Base-by-base conservation (phyloP, 768 basidiomycete genomes). In the Peribolospora kevripleyi region DNA sequence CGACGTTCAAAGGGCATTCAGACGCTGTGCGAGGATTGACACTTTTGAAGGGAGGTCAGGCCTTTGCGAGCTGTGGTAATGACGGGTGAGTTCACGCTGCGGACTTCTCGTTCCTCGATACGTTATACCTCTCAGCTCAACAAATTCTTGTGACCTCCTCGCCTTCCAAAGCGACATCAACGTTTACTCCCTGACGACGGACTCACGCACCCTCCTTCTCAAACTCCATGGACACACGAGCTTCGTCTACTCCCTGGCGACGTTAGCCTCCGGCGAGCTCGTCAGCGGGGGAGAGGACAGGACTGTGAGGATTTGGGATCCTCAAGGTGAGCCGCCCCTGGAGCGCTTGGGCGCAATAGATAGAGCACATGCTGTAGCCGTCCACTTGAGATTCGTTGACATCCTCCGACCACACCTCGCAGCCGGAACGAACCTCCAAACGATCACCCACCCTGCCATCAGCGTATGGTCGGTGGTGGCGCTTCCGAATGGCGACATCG, bases 271-370 rank as follows among this genome's bases (percentile, higher is more conserved):
- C 58, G 13, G 57, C 14, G 63, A 65, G 53, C 73, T 88, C 25
- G 79, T 91, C 6, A 86, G 83, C n/a, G 78, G 80, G 42, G 87
- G 91, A 6, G 93, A 98, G 69, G 93, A 98, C 67, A 80, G 91
- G 50, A 82, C 82, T 3, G 78, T 91, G 51, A 76, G 91, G 25
- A 73, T 97, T 42, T 98, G 93, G 93, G 75, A 76, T 69, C 83
- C 84, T 82, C 62, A 46, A 2, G 36, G 42, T 6, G 6, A 11
- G 6, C 13, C 37, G 2, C 10, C 38, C 10, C 38, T 41, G 14
- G 42, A 7, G 10, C 50, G 45, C 1, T 40, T 39, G 37, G 1
- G 49, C 37, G 10, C 37, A 6, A 25, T 11, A 8, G 55, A 55
- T 11, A 53, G 40, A 45, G 41, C 39, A 8, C 48, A 48, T 11